Evolutionary conservation across 1,139 yeast species (phyloP).

Genomic region (Suhomyces ambrosiae): DNA sequence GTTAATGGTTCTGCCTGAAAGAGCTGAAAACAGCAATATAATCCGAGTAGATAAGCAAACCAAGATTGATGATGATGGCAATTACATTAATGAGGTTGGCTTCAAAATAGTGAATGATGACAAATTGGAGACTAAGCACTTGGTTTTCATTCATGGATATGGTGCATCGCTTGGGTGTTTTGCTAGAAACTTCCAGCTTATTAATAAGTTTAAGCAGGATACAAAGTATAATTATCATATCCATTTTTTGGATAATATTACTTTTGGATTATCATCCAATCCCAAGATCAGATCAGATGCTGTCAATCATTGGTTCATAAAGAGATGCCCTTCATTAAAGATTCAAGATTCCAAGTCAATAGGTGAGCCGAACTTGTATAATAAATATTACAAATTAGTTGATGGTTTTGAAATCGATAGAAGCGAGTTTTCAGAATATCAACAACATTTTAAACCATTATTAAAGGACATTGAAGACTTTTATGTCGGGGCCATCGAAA

Average conservation of each 20-base stretch:
- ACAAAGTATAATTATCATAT: slow-evolving; percentile 49
- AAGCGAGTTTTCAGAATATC: slow-evolving; percentile 30
- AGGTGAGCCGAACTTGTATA: slow-evolving; percentile 33
- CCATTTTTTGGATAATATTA: slow-evolving; percentile 81
- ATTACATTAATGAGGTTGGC: slow-evolving; percentile 38
- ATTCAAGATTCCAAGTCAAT: slow-evolving; percentile 36
- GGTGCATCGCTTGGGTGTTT: slow-evolving; percentile 89
- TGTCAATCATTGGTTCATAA: slow-evolving; percentile 35
- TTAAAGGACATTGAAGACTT: slow-evolving; percentile 43
- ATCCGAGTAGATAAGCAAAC: slow-evolving; percentile 24
- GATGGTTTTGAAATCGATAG: slow-evolving; percentile 36
- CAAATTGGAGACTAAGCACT: slow-evolving; percentile 29
- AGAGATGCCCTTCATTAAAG: slow-evolving; percentile 31
- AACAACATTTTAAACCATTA: slow-evolving; percentile 43
- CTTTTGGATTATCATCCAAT: slow-evolving; percentile 79
- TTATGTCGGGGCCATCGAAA: slow-evolving; percentile 40
- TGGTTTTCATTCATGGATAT: slow-evolving; percentile 86
- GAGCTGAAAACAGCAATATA: slow-evolving; percentile 27
- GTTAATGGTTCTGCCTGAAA: slow-evolving; percentile 33
- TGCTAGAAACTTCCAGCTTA: slow-evolving; percentile 67
- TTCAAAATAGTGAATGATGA: slow-evolving; percentile 23
- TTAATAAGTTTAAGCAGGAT: slow-evolving; percentile 39
- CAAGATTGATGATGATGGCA: slow-evolving; percentile 29
- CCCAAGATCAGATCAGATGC: slow-evolving; percentile 53
- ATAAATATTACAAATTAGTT: slow-evolving; percentile 46